These are phyloP conservation scores for Exophiala dermatitidis DNA, from an alignment of 2,329 filamentous ascomycete genomes.

Conservation along the genomic window DNA sequence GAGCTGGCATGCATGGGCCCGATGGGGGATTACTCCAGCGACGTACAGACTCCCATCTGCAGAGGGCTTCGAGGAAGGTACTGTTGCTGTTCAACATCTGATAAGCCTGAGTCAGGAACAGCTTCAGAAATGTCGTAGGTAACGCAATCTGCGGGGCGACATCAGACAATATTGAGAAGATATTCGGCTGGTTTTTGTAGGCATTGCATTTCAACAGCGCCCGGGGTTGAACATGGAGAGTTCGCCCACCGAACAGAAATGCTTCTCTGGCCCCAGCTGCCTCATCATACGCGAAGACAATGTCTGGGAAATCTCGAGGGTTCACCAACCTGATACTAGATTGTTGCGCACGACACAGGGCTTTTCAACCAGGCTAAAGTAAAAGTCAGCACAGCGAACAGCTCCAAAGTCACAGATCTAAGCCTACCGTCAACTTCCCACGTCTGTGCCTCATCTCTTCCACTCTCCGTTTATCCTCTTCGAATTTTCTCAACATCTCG, in stretches of 20 bases:
- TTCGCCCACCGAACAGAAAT: slow-evolving; percentile 7
- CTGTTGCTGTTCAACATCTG: no score
- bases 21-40: no score
- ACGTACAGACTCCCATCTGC: no score
- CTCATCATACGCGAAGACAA: slow-evolving; percentile 14
- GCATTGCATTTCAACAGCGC: slow-evolving; percentile 12
- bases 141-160: background rate
- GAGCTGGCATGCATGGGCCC: no score
- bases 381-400: background rate
- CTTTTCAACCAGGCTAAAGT: background rate
- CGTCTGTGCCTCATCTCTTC: slow-evolving; percentile 62
- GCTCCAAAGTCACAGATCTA: background rate
- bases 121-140: background rate
- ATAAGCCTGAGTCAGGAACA: slow-evolving; percentile 1
- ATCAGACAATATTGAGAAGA: slow-evolving; percentile 24
- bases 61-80: no score
- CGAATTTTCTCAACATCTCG: slow-evolving; percentile 63
- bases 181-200: slow-evolving; percentile 20
- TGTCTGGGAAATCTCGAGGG: background rate
- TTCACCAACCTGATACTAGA: background rate
- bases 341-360: no score
- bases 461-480: slow-evolving; percentile 67
- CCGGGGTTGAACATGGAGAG: slow-evolving; percentile 11
- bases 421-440: slow-evolving; percentile 47
- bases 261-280: slow-evolving; percentile 25